Conservation (phyloP, 345 rosid species). For the Citrus cavaleriei region DNA sequence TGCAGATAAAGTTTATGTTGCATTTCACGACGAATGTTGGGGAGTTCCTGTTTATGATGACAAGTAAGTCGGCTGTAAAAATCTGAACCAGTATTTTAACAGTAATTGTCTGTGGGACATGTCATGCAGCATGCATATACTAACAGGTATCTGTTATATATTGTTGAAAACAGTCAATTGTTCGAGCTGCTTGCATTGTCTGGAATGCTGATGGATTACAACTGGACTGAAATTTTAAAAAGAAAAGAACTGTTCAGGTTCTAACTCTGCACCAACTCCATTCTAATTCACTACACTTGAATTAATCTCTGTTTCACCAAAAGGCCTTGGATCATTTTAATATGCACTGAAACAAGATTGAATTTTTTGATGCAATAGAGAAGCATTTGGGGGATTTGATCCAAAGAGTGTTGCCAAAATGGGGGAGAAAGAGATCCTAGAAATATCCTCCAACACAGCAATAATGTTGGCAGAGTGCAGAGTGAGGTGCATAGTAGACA, state of each 20-base stretch:
- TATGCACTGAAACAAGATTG: slow-evolving; percentile 5
- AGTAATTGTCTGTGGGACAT: no score
- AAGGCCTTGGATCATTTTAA: not conserved
- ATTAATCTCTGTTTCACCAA: not conserved
- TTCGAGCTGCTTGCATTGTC: slow-evolving; percentile 87
- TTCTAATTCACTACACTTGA: not conserved
- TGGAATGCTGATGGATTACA: slow-evolving; percentile 96
- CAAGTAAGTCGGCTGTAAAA: slow-evolving; percentile 43
- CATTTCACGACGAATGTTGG: slow-evolving; percentile 95
- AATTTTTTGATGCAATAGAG: slow-evolving; percentile 33
- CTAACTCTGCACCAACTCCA: not conserved
- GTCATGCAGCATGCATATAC: no score
- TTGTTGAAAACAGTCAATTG: slow-evolving; percentile 51
- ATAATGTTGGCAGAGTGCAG: slow-evolving; percentile 75
- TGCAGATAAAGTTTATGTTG: slow-evolving; percentile 76
- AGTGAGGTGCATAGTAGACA: slow-evolving; percentile 82
- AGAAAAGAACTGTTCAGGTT: slow-evolving; percentile 71
- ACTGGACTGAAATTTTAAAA: slow-evolving; percentile 93
- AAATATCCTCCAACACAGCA: slow-evolving; percentile 69
- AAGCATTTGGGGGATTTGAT: slow-evolving; percentile 76
- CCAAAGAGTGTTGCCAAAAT: slow-evolving; percentile 67
- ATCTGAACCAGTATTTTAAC: not conserved
- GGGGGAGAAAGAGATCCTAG: slow-evolving; percentile 77
- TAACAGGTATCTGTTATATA: not conserved
- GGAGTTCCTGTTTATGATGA: slow-evolving; percentile 96